These are phyloP conservation scores for Cenococcum geophilum DNA, from an alignment of 495 filamentous ascomycete genomes.

Conservation along the genomic window DNA sequence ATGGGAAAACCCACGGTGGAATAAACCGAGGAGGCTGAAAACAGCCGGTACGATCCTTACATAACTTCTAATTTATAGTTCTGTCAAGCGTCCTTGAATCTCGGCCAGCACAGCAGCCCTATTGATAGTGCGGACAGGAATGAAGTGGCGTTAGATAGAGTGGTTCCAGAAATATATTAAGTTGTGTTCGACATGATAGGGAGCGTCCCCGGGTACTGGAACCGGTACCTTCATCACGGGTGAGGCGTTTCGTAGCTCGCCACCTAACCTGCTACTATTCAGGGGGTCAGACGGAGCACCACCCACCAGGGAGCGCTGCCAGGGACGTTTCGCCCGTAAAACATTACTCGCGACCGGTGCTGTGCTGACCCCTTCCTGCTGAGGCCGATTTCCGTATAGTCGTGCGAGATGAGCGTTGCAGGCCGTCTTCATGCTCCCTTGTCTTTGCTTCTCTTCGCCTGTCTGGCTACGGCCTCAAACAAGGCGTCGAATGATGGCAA, in stretches of 20 bases:
- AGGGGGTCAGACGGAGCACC: background rate
- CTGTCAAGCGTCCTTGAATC: background rate
- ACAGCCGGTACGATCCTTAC: background rate
- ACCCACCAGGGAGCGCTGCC: background rate
- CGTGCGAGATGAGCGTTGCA: background rate
- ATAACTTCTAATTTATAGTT: constrained; percentile 1
- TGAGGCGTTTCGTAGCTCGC: background rate
- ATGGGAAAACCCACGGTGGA: background rate
- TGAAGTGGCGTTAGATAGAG: background rate
- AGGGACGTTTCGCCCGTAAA: background rate
- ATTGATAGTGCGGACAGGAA: background rate
- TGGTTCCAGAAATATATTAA: background rate
- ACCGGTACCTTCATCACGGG: background rate
- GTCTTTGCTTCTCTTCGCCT: background rate
- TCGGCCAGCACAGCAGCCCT: background rate
- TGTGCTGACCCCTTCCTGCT: background rate
- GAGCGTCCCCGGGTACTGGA: background rate
- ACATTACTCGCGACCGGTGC: background rate
- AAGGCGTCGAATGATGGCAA: constrained; percentile 15
- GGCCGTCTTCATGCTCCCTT: background rate
- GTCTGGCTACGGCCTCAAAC: background rate
- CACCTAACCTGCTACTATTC: background rate
- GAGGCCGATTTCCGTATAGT: background rate
- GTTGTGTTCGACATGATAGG: background rate
- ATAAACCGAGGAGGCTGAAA: background rate